These are phyloP conservation scores for Porcisia hertigi DNA, from an alignment of 208 protist genomes.

Conservation along the genomic window DNA sequence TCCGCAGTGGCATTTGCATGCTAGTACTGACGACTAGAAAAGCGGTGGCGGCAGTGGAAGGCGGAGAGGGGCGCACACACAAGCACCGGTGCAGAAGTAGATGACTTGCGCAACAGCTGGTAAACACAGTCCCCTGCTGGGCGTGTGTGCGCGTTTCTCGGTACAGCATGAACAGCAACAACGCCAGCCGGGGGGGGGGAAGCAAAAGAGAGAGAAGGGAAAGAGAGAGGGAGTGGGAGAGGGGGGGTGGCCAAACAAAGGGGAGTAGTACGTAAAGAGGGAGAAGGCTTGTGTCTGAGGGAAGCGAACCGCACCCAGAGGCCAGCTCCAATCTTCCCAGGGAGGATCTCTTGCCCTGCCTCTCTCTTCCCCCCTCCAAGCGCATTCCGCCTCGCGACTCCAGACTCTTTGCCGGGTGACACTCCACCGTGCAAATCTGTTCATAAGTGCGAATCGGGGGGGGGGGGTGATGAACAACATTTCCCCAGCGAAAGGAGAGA, in stretches of 20 bases:
- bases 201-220: background rate
- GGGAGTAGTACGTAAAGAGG: too few species aligned
- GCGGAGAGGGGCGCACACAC: background rate
- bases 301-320: background rate
- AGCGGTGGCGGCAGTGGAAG: background rate
- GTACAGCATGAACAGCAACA: too few species aligned
- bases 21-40: background rate
- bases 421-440: background rate
- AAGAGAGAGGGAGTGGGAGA: background rate
- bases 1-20: conserved; percentile 1
- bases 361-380: background rate
- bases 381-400: background rate
- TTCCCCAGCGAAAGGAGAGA: background rate
- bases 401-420: background rate
- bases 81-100: background rate
- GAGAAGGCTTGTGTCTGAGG: background rate
- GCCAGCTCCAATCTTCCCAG: background rate
- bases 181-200: background rate
- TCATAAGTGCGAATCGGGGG: background rate
- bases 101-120: background rate
- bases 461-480: background rate
- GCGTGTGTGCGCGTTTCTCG: too few species aligned
- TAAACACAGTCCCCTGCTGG: background rate
- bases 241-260: too few species aligned
- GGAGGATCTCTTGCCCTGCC: background rate